Evolutionary conservation across 129 eudicot species (phyloP), one percentile per base, ranked within the genome.

Genomic region (Daucus carota): DNA sequence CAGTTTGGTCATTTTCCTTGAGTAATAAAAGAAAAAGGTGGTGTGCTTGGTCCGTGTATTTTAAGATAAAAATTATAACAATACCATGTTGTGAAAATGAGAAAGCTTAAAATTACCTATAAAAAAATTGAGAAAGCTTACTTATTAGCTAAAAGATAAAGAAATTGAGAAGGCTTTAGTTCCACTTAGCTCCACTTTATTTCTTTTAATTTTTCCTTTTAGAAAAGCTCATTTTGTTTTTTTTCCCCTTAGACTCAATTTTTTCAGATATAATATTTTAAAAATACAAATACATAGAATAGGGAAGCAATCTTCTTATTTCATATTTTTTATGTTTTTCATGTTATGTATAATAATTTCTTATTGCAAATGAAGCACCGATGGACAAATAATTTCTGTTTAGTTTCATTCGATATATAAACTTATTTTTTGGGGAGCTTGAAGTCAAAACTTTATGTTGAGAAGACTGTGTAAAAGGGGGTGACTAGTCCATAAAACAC

Each of bases 371-470:
- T 6, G 43, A 6, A 40, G 8, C 43, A 40, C 8, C 43, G 7
- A n/a, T n/a, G n/a, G 43, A 6, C 8, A 40, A 40, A 2, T 2
- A 40, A 5, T 36, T 40, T 40, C 7, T 4, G 8, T 40, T 40
- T 40, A 40, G 8, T 40, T 40, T 40, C 8, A 40, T 40, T 40
- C 0, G 0, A 40, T 40, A 40, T 5, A 4, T 40, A 3, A 40
- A 40, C 8, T 4, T 40, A 2, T 40, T 3, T 5, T 40, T 40
- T 40, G 43, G 5, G 43, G 62, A 50, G 60, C 26, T 50, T 60
- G 65, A 76, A 68, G 80, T 76, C 80, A 76, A 76, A 76, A 31
- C 73, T 76, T 76, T 66, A 42, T 40, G 3, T 13, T 16, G 63
- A 46, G 46, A 31, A 48, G 74, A 18, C 48, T 36, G 73, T 68